Evolutionary conservation across 2,329 filamentous ascomycete species (phyloP).

Genomic region (Cordyceps farinosa): DNA sequence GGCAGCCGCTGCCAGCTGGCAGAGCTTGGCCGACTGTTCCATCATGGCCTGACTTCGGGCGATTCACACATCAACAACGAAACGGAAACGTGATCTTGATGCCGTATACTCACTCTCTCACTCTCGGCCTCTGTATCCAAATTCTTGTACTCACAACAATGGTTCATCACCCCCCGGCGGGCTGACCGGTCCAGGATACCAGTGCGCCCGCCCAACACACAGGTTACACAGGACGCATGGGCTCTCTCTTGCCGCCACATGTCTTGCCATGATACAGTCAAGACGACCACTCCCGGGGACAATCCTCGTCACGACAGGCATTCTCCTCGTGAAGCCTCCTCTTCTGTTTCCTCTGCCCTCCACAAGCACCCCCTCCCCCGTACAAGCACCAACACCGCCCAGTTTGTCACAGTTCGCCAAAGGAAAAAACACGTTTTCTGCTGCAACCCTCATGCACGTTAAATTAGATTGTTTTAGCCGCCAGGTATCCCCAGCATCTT

Average conservation of each 20-base stretch:
- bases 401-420: neutral
- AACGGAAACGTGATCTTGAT: no score
- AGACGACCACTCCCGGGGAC: neutral
- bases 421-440: constrained; percentile 2
- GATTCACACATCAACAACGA: no score
- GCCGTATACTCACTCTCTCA: no score
- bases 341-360: neutral
- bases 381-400: neutral
- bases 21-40: neutral
- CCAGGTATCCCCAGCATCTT: constrained; percentile 1
- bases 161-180: no score
- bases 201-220: constrained; percentile 4
- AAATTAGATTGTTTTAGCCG: neutral
- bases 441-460: neutral
- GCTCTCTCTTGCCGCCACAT: neutral
- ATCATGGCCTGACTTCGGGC: neutral
- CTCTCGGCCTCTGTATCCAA: no score
- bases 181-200: neutral
- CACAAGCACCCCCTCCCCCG: neutral
- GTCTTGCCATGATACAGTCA: neutral
- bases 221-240: constrained; percentile 7
- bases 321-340: neutral
- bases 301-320: no score
- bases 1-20: constrained; percentile 8
- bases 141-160: no score